Evolutionary conservation across 192 early-diverging fungal species (phyloP), one percentile per base, ranked within the genome.

Genomic region (Podila horticola): DNA sequence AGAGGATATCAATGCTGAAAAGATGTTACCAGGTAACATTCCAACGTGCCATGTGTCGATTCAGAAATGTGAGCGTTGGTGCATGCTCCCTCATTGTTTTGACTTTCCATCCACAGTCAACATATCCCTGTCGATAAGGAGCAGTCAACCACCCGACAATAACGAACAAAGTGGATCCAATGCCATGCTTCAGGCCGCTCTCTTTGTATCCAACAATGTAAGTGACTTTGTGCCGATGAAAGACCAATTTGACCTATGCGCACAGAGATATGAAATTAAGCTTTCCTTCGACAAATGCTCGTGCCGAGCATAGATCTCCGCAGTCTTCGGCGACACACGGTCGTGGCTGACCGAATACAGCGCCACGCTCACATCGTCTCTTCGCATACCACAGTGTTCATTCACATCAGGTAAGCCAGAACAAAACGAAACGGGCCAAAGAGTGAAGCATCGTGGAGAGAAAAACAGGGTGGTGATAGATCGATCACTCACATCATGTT

Each of bases 301-400:
- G 52, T 22, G 24, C 19, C 51, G n/a, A 22, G 4, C 22, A 33
- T 55, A 67, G 66, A 15, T 67, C 31, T 67, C 66, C 20, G 66
- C 66, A 50, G 33, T 67, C 52, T 20, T 67, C 52, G 66, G 66
- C 12, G 66, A 67, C 11, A 67, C 52, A 3, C 29, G 48, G 17
- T 67, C 66, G 20, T 55, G 66, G 33, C 31, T 67, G n/a, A 67
- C 48, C 49, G 66, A 67, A 13, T 67, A 67, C n/a, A 67, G 66
- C 1, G 66, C 66, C 22, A n/a, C 66, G 11, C 31, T 67, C 19
- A 67, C 66, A 13, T 67, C 66, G n/a, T 48, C 66, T 2, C 49
- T 67, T 17, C 51, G 33, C 11, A 67, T 67, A 5, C 66, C 66
- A 0, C 66, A 67, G 20, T 67, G 66, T 20, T 67, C 66, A 2